These are phyloP conservation scores for Debaryomyces fabryi DNA, from an alignment of 1,139 yeast genomes.

Conservation along the genomic window DNA sequence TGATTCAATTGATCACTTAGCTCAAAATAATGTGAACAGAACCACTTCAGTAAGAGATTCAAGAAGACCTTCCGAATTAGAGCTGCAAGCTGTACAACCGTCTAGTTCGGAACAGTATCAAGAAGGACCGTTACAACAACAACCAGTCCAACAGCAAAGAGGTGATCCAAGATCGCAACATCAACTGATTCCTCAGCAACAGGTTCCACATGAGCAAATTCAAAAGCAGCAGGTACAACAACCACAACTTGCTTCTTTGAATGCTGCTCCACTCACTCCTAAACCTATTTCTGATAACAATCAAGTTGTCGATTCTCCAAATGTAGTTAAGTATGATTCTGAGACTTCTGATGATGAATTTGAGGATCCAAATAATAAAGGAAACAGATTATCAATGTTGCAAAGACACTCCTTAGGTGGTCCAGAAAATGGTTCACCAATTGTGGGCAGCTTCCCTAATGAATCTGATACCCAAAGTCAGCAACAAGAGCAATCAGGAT, in stretches of 20 bases:
- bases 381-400: slow-evolving; percentile 33
- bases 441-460: not conserved
- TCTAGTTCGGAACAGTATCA: not conserved
- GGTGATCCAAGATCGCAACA: not conserved
- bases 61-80: not conserved
- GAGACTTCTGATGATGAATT: slow-evolving; percentile 30
- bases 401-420: slow-evolving; percentile 34
- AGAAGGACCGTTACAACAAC: slow-evolving; percentile 1
- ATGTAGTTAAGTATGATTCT: slow-evolving; percentile 28
- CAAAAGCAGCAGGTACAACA: slow-evolving; percentile 4
- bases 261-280: slow-evolving; percentile 9
- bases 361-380: slow-evolving; percentile 16
- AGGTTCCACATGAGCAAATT: not conserved
- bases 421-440: slow-evolving; percentile 7
- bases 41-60: not conserved
- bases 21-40: not conserved
- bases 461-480: not conserved
- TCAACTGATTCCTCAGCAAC: slow-evolving; percentile 5
- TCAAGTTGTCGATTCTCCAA: slow-evolving; percentile 26
- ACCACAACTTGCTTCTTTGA: slow-evolving; percentile 5
- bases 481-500: not conserved
- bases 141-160: not conserved
- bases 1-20: slow-evolving; percentile 7
- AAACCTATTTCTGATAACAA: slow-evolving; percentile 10
- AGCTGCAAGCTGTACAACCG: not conserved